Percentiles rank a stretch among this genome's conserved stretches.
Conservation (phyloP, 2,329 filamentous ascomycete species). For the Aureobasidium melanogenum region DNA sequence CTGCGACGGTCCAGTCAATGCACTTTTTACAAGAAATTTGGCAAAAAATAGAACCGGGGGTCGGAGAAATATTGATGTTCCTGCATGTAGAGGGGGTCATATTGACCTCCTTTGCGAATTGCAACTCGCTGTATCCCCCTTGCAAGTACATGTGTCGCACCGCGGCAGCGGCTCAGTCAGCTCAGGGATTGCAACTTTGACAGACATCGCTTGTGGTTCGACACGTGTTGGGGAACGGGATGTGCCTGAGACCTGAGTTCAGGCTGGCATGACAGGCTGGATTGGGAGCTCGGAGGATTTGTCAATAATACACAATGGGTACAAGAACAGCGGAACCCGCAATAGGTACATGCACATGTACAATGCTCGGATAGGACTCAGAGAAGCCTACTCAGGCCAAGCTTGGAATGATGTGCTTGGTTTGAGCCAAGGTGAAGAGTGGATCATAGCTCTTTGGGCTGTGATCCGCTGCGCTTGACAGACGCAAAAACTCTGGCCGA, state of each 20-base stretch:
- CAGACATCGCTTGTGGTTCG: neutral
- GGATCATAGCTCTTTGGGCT: neutral
- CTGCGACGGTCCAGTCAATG: neutral
- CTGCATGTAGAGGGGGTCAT: neutral
- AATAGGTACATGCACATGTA: neutral
- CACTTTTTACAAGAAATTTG: neutral
- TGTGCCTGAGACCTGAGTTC: neutral
- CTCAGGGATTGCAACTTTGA: conserved; percentile 1
- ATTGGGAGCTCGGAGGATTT: neutral
- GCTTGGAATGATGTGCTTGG: neutral
- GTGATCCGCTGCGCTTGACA: neutral
- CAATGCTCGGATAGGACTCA: too few relatives aligned
- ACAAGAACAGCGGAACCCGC: neutral
- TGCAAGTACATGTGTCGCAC: neutral
- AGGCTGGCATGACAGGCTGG: neutral
- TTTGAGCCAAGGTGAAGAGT: neutral
- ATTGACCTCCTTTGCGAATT: neutral
- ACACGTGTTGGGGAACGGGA: neutral
- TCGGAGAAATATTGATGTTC: neutral
- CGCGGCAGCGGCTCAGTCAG: neutral
- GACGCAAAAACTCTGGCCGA: neutral
- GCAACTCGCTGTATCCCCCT: neutral
- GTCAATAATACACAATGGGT: neutral
- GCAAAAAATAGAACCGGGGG: neutral
- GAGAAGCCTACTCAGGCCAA: neutral